Evolutionary conservation across 148 eudicot species (phyloP).

Genomic region (Fallopia convolvulus): DNA sequence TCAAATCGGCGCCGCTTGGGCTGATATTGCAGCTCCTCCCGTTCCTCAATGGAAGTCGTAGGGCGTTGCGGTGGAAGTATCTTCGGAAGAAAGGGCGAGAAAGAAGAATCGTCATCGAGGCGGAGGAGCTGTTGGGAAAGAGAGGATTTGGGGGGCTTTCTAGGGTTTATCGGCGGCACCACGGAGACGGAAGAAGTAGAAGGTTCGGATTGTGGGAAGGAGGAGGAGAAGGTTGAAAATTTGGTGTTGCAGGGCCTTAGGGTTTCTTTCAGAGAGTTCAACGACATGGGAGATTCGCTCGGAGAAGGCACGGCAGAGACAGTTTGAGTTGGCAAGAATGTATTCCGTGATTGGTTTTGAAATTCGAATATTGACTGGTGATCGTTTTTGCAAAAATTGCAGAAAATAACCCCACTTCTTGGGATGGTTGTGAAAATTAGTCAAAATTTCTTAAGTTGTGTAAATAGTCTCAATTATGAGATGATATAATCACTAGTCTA

Average conservation of each 20-base stretch:
- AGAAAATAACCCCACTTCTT: too few species aligned
- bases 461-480: too few species aligned
- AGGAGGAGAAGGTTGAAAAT: conserved; percentile 24
- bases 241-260: conserved; percentile 38
- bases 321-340: neutral
- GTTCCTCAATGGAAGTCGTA: neutral
- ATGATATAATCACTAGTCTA: too few species aligned
- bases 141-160: conserved; percentile 74
- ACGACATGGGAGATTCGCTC: conserved; percentile 30
- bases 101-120: conserved; percentile 28
- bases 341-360: neutral
- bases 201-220: conserved; percentile 18
- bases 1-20: neutral
- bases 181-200: conserved; percentile 16
- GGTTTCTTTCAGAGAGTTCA: conserved; percentile 43
- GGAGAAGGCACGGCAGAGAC: neutral
- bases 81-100: conserved; percentile 23
- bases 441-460: too few species aligned
- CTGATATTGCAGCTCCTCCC: conserved; percentile 11
- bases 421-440: too few species aligned
- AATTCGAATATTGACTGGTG: neutral
- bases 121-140: conserved; percentile 58
- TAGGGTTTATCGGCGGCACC: conserved; percentile 20
- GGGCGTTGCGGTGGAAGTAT: conserved; percentile 5
- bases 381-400: too few species aligned